Evolutionary conservation across 169 alveolate species (phyloP).

Genomic region (Plasmodium sp.): DNA sequence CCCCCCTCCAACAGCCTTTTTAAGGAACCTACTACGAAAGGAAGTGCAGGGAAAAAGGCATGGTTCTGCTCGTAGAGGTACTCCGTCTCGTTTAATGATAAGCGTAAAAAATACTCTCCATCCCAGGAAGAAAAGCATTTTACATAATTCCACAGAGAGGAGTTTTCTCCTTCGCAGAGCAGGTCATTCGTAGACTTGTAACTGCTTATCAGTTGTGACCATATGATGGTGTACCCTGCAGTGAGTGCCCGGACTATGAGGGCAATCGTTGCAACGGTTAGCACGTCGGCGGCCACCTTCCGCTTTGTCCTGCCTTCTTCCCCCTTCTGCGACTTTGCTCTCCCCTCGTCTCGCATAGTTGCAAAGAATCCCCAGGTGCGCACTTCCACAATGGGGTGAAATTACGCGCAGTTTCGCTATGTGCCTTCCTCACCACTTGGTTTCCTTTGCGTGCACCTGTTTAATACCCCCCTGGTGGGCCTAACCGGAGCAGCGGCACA

Average conservation of each 20-base stretch:
- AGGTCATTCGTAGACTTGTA: slow-evolving; percentile 57
- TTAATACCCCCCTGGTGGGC: not conserved
- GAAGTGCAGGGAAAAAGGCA: slow-evolving; percentile 84
- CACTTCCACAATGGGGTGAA: not conserved
- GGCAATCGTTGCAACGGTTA: not conserved
- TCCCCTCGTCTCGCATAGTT: not conserved
- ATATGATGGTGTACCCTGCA: slow-evolving; percentile 32
- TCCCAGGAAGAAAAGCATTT: slow-evolving; percentile 74
- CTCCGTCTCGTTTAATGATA: slow-evolving; percentile 76
- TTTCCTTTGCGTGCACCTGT: not conserved
- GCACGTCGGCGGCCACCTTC: not conserved
- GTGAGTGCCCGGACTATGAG: slow-evolving; percentile 7
- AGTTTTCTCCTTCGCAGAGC: slow-evolving; percentile 11
- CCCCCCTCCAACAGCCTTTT: not conserved
- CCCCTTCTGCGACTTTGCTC: not conserved
- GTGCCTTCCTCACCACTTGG: not conserved
- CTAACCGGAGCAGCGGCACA: not conserved
- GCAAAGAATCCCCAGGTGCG: not conserved
- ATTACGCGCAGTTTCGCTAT: not conserved
- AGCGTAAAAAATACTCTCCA: slow-evolving; percentile 81
- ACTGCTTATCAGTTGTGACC: slow-evolving; percentile 23
- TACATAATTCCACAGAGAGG: slow-evolving; percentile 24
- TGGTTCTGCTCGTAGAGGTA: slow-evolving; percentile 80
- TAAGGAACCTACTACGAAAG: slow-evolving; percentile 61
- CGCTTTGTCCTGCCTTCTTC: not conserved